Evolutionary conservation across 441 rosid species (phyloP).

Genomic region (Jatropha multifida): DNA sequence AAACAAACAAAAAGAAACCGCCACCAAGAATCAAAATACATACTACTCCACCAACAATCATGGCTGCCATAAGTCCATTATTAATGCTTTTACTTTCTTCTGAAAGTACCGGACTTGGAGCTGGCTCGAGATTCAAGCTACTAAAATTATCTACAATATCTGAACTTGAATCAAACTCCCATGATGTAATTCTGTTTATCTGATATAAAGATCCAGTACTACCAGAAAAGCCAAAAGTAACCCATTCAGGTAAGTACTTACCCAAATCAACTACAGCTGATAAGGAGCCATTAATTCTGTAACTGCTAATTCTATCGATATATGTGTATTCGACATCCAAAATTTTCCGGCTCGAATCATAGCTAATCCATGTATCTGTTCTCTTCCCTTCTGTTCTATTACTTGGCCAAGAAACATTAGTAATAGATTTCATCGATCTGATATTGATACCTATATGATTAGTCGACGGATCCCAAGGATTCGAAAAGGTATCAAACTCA

Average conservation of each 20-base stretch:
- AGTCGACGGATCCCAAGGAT: conserved; percentile 14
- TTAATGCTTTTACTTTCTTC: background rate
- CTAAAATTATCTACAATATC: background rate
- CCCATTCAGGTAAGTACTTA: conserved; percentile 31
- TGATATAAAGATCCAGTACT: conserved; percentile 15
- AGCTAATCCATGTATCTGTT: conserved; percentile 30
- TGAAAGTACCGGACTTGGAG: background rate
- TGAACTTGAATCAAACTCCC: conserved; percentile 34
- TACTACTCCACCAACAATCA: background rate
- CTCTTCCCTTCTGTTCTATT: conserved; percentile 5
- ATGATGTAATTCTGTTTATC: conserved; percentile 20
- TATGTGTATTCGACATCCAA: conserved; percentile 20
- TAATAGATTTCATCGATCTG: conserved; percentile 24
- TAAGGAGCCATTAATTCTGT: background rate
- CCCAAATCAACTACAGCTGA: conserved; percentile 6
- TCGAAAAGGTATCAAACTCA: conserved; percentile 34
- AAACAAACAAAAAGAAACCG: background rate
- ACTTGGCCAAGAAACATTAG: conserved; percentile 15
- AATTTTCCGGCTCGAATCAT: conserved; percentile 25
- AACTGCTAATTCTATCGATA: background rate
- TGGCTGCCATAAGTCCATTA: background rate
- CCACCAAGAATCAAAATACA: background rate
- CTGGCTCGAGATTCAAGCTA: background rate
- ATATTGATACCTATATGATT: conserved; percentile 40
- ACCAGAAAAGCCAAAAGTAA: conserved; percentile 38